Evolutionary conservation across 2,329 filamentous ascomycete genomes (phyloP).

Genomic region (Lasiodiplodia sp.): DNA sequence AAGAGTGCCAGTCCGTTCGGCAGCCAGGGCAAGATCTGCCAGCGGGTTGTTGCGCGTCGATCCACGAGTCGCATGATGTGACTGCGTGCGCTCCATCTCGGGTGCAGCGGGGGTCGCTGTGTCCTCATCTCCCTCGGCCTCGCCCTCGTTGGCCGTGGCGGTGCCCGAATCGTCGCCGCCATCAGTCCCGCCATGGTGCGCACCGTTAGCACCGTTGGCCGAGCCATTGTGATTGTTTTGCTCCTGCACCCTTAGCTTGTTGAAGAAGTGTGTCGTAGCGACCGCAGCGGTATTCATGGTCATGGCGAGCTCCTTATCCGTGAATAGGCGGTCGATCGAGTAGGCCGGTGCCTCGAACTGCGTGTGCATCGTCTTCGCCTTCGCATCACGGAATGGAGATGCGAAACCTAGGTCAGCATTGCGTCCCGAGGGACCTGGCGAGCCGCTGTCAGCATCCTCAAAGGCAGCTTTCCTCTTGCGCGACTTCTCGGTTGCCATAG

Average conservation of each 20-base stretch:
- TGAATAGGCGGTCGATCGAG: conserved; percentile 70
- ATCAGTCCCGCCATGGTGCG: conserved; percentile 34
- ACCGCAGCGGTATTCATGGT: conserved; percentile 68
- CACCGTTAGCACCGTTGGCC: conserved; percentile 44
- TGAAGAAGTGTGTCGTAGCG: conserved; percentile 65
- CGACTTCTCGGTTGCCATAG: conserved; percentile 57
- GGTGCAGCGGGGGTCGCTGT: conserved; percentile 52
- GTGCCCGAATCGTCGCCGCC: conserved; percentile 39
- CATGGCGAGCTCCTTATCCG: conserved; percentile 70
- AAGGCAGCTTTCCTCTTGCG: conserved; percentile 64
- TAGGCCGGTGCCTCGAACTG: conserved; percentile 67
- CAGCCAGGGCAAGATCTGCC: conserved; percentile 60
- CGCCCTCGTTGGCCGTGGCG: conserved; percentile 41
- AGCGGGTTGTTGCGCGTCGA: conserved; percentile 60
- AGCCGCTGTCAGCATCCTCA: conserved; percentile 65
- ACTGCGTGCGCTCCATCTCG: conserved; percentile 68
- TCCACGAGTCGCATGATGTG: conserved; percentile 61
- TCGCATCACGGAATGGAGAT: conserved; percentile 61
- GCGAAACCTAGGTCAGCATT: conserved; percentile 56
- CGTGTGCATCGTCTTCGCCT: conserved; percentile 58
- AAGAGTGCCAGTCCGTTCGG: conserved; percentile 45
- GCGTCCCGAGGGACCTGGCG: conserved; percentile 61
- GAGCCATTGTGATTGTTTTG: conserved; percentile 41
- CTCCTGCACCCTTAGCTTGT: conserved; percentile 56
- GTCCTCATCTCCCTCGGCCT: conserved; percentile 47